These are phyloP conservation scores for Babesia gibsoni DNA, from an alignment of 169 alveolate genomes.

Conservation along the genomic window DNA sequence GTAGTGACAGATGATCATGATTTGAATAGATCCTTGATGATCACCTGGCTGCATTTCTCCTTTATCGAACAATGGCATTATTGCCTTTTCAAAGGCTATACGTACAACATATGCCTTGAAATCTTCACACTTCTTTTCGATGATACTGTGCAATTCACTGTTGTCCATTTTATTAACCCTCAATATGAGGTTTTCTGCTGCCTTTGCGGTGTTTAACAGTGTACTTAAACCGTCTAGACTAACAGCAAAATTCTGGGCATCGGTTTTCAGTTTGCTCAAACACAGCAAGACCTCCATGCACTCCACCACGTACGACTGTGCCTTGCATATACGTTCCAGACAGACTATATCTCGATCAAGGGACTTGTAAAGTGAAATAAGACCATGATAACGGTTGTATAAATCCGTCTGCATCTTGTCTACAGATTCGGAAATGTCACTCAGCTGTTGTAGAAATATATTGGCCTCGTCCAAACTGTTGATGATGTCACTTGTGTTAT, in stretches of 20 bases:
- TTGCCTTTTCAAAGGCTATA: constrained; percentile 6
- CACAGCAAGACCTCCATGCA: constrained; percentile 16
- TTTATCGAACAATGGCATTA: not conserved
- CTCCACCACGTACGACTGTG: constrained; percentile 39
- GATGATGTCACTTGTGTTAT: constrained; percentile 52
- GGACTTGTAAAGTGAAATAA: constrained; percentile 25
- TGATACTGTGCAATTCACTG: not conserved
- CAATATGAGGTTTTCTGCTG: not conserved
- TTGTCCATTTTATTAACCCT: not conserved
- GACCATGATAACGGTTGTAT: constrained; percentile 4
- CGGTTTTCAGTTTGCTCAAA: constrained; percentile 1
- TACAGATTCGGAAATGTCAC: constrained; percentile 14
- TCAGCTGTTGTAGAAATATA: constrained; percentile 1
- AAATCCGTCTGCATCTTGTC: constrained; percentile 1
- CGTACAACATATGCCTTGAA: constrained; percentile 11
- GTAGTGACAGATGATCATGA: constrained; percentile 22
- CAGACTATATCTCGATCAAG: constrained; percentile 16
- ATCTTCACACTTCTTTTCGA: constrained; percentile 9
- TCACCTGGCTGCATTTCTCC: not conserved
- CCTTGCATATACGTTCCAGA: constrained; percentile 33
- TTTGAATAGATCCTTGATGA: not conserved
- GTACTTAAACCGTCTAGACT: constrained; percentile 5
- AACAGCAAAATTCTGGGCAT: not conserved
- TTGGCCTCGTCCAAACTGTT: constrained; percentile 50
- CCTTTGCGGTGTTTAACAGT: constrained; percentile 11